A percentile compares a stretch with the other conserved stretches of the same genome.
phyloP scores from a whole-genome alignment of 164 flowering plant genomes.

The Euptelea pleiosperma region DNA sequence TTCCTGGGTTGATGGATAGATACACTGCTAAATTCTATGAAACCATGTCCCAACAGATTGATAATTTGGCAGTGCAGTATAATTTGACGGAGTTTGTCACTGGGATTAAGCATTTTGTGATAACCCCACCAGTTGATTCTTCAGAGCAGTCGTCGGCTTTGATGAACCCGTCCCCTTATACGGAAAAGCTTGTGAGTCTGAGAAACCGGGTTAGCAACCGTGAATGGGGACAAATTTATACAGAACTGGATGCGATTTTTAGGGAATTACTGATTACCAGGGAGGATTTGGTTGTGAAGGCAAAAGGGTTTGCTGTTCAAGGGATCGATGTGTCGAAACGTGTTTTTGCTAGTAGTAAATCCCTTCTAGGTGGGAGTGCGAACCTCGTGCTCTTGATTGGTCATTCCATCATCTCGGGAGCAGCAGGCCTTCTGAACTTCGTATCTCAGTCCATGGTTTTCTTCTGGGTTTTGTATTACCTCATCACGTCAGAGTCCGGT shows the following conservation, averaged over 20 bases:
- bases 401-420: conserved; percentile 75
- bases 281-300: conserved; percentile 75
- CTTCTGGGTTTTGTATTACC: conserved; percentile 82
- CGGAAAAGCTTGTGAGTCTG: conserved; percentile 59
- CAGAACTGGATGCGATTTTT: conserved; percentile 58
- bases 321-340: conserved; percentile 68
- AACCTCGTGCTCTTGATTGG: conserved; percentile 55
- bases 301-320: conserved; percentile 70
- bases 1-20: conserved; percentile 74
- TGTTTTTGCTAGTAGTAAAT: conserved; percentile 60
- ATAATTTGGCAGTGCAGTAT: conserved; percentile 74
- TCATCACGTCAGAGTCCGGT: conserved; percentile 91
- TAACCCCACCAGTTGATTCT: conserved; percentile 33
- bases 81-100: conserved; percentile 80
- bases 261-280: conserved; percentile 60
- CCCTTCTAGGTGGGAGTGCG: conserved; percentile 68
- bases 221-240: conserved; percentile 69
- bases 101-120: conserved; percentile 75
- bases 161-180: conserved; percentile 52
- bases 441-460: conserved; percentile 81
- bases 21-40: conserved; percentile 65
- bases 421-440: conserved; percentile 81
- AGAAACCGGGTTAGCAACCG: conserved; percentile 42
- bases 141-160: conserved; percentile 41
- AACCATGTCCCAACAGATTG: conserved; percentile 73